Conservation (phyloP, 2,329 filamentous ascomycete genomes). For the Fusarium brevicatenulatum region DNA sequence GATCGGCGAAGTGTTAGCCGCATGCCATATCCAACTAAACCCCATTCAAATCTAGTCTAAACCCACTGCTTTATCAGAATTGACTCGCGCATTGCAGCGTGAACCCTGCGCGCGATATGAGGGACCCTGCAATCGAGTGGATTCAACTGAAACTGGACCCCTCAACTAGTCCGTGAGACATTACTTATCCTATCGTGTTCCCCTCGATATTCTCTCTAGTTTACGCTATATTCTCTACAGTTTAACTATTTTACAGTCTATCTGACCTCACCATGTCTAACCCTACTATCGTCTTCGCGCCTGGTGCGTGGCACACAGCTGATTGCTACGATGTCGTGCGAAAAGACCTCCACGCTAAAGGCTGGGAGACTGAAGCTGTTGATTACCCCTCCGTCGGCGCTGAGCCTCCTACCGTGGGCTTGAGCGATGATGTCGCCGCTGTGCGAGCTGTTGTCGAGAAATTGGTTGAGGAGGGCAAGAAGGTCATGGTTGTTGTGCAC, state of each 20-base stretch:
- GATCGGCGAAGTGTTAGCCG: neutral
- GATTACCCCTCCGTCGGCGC: conserved; percentile 19
- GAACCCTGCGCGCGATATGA: neutral
- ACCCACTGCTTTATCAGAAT: neutral
- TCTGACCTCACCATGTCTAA: neutral
- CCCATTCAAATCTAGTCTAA: neutral
- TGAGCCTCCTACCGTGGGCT: conserved; percentile 6
- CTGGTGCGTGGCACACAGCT: conserved; percentile 14
- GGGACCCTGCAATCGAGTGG: neutral
- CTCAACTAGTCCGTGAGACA: neutral
- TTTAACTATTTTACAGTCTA: neutral
- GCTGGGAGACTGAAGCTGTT: conserved; percentile 7
- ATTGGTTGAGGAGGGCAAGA: neutral
- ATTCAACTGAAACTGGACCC: neutral
- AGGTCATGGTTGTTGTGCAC: conserved; percentile 13
- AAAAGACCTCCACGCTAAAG: neutral
- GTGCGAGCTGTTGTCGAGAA: neutral
- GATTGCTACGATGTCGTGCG: conserved; percentile 14
- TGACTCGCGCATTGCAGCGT: neutral
- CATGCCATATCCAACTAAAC: neutral
- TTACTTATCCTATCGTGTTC: neutral
- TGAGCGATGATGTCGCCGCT: neutral
- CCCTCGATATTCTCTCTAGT: neutral
- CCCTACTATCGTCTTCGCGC: conserved; percentile 10
- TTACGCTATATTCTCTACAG: too few species aligned